These are phyloP conservation scores for Penicillium verhagenii DNA, from an alignment of 495 filamentous ascomycete species.

Conservation along the genomic window DNA sequence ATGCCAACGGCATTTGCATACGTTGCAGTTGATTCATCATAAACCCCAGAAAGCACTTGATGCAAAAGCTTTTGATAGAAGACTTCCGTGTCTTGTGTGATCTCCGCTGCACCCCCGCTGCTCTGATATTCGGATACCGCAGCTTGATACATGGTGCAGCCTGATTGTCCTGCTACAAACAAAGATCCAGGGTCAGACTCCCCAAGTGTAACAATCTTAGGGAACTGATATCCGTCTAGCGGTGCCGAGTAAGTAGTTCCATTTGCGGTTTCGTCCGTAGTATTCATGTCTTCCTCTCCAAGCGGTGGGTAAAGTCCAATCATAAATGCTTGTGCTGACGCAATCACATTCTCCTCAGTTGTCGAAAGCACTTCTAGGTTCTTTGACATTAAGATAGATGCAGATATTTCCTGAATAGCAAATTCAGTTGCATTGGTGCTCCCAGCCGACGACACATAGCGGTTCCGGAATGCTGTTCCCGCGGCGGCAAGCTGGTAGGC, in stretches of 20 bases:
- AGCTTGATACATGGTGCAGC: conserved; percentile 49
- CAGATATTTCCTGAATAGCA: conserved; percentile 41
- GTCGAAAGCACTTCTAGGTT: conserved; percentile 47
- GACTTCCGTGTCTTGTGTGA: conserved; percentile 34
- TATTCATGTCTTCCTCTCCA: conserved; percentile 38
- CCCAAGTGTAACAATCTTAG: conserved; percentile 54
- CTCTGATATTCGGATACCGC: conserved; percentile 37
- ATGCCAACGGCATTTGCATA: conserved; percentile 60
- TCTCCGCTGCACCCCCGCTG: conserved; percentile 36
- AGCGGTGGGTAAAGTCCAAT: conserved; percentile 80
- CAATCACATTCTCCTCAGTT: conserved; percentile 50
- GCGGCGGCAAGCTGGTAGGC: conserved; percentile 63
- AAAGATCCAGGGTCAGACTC: conserved; percentile 53
- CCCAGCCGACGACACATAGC: conserved; percentile 51
- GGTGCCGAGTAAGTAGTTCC: conserved; percentile 56
- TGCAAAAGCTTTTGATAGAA: conserved; percentile 53
- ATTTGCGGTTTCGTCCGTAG: conserved; percentile 49
- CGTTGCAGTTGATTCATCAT: conserved; percentile 37
- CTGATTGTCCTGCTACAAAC: conserved; percentile 57
- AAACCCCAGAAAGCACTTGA: conserved; percentile 34
- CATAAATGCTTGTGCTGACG: conserved; percentile 71
- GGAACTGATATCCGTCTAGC: conserved; percentile 72
- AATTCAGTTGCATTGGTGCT: conserved; percentile 34
- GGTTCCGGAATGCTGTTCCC: conserved; percentile 58
- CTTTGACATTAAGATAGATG: conserved; percentile 43